Percentiles rank a stretch among this genome's conserved stretches.
These are phyloP conservation scores for Penicillium sclerotigenum DNA, from an alignment of 2,329 filamentous ascomycete species.

Conservation along the genomic window DNA sequence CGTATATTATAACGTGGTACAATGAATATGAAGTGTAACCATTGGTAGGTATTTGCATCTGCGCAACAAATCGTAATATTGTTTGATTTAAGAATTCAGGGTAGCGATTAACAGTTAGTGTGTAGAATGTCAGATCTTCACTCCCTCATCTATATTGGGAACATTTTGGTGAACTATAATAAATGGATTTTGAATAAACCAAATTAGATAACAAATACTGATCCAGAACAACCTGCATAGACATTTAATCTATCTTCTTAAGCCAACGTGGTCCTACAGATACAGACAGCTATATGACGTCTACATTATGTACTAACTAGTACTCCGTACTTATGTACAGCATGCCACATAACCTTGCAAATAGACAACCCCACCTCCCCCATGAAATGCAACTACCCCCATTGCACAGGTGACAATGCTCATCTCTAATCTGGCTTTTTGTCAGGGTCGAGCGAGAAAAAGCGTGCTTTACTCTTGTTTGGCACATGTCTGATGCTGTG, in stretches of 20 bases:
- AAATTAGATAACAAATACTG: neutral
- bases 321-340: neutral
- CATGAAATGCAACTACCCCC: neutral
- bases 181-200: neutral
- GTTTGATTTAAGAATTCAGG: neutral
- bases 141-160: neutral
- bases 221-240: neutral
- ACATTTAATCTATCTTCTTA: neutral
- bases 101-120: neutral
- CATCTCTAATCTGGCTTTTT: neutral
- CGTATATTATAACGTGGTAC: neutral
- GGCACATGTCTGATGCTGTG: neutral
- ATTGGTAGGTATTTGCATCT: neutral
- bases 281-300: neutral
- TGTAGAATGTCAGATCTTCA: neutral
- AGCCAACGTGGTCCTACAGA: neutral
- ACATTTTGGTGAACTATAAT: neutral
- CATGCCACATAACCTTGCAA: neutral
- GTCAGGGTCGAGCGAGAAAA: neutral
- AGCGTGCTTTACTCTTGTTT: neutral
- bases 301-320: neutral
- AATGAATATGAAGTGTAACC: neutral
- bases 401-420: neutral
- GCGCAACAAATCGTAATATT: neutral
- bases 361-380: neutral